These are phyloP conservation scores for Coprinopsis cinerea DNA, from an alignment of 768 basidiomycete species.

Conservation along the genomic window DNA sequence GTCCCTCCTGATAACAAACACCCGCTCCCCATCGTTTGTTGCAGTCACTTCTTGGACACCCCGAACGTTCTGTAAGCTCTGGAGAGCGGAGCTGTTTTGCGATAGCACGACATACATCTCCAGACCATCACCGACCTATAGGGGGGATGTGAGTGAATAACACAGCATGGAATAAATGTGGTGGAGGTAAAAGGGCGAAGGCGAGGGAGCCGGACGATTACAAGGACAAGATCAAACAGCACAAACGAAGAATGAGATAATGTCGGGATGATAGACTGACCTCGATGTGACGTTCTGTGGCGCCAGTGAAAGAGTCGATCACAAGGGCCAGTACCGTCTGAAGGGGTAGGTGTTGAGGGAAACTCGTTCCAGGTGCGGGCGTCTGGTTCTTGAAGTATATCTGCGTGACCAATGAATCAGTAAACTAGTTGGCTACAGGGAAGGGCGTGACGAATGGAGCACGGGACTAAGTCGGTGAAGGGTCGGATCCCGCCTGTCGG, in stretches of 20 bases:
- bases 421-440: constrained; percentile 15
- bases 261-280: constrained; percentile 32
- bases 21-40: constrained; percentile 60
- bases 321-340: constrained; percentile 77
- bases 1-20: constrained; percentile 72
- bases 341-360: constrained; percentile 80
- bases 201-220: background rate
- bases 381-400: constrained; percentile 98
- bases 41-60: constrained; percentile 61
- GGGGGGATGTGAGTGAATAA: background rate
- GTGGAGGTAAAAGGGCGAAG: background rate
- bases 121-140: constrained; percentile 88
- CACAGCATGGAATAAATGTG: background rate
- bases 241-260: constrained; percentile 9
- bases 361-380: constrained; percentile 61
- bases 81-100: constrained; percentile 49
- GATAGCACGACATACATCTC: constrained; percentile 88
- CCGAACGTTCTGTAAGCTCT: constrained; percentile 48
- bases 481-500: constrained; percentile 31
- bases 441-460: constrained; percentile 15
- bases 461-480: constrained; percentile 43
- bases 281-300: constrained; percentile 98
- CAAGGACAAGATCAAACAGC: background rate
- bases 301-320: constrained; percentile 93
- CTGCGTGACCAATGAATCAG: constrained; percentile 38